Base-by-base conservation (phyloP, 495 filamentous ascomycete genomes). In the Cairneyella variabilis region DNA sequence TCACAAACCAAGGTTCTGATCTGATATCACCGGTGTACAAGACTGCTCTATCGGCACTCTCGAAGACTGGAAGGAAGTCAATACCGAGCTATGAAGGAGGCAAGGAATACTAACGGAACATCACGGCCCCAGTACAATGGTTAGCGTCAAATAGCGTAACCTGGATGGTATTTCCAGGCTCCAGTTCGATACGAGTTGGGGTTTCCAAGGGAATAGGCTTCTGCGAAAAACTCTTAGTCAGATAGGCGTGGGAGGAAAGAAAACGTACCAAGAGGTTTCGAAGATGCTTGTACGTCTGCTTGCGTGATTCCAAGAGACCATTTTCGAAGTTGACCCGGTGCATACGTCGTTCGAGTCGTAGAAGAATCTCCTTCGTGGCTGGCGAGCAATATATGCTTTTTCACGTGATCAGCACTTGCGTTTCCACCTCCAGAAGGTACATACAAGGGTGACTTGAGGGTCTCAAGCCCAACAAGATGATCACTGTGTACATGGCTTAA, bases 1-100 rank as follows among this genome's bases (percentile, higher is more conserved):
- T 77, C 25, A 81, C 74, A 51, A 76, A 76, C 66, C 74, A 77
- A 2, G 77, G 72, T 68, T 79, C 76, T 76, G 86, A 84, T 64
- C 92, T 77, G 37, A 96, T 89, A 64, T 97, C 91, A n/a, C 91
- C 92, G 0, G 91, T 96, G 61, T 96, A 97, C 1, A 97, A 73
- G 12, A 91, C 77, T 7, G 90, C 84, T 48, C 87, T 91, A 6
- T 78, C 79, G 47, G 82, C 66, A 3, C 82, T 83, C 64, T 97
- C 88, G 36, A 97, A 85, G 6, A 97, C 82, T 79, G 17, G 5
- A 3, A 30, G 22, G 16, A n/a, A 6, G 41, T 53, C 18, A 48
- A 20, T 8, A 1, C 16, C 53, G 41, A 45, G 48, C 18, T 14
- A 23, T 38, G 16, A 23, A 30, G 23, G 10, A 10, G 18, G 14